Percentiles rank a stretch among this genome's conserved stretches.
Evolutionary conservation across 139 green algal genomes (phyloP).

Genomic region (Diplosphaera chodatii): DNA sequence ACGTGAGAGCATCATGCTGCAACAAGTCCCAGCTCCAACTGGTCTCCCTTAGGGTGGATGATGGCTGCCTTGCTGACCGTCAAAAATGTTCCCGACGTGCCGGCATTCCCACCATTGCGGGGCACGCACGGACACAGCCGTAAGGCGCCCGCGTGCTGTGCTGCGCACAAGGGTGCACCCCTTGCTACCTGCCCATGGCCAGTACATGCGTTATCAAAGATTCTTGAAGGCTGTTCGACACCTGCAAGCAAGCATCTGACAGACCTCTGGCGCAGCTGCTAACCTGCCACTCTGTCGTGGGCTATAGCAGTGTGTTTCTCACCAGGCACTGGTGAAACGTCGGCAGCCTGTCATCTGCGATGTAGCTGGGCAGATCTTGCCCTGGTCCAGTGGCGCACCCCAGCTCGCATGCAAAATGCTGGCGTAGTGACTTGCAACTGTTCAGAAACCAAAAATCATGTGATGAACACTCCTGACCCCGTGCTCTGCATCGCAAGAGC

Average conservation of each 20-base stretch:
- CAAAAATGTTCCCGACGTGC: too few species aligned
- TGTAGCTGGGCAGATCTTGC: slow-evolving; percentile 33
- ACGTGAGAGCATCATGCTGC: too few species aligned
- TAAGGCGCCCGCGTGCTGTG: slow-evolving; percentile 14
- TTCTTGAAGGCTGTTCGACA: too few species aligned
- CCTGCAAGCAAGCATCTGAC: too few species aligned
- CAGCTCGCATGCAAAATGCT: slow-evolving; percentile 34
- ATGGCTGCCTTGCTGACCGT: too few species aligned
- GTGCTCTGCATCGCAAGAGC: neutral
- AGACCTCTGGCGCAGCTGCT: too few species aligned
- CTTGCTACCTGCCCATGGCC: slow-evolving; percentile 14
- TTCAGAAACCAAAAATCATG: slow-evolving; percentile 42
- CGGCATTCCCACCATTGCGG: neutral
- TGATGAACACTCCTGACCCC: slow-evolving; percentile 18
- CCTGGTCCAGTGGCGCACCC: slow-evolving; percentile 36
- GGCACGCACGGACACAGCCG: slow-evolving; percentile 34
- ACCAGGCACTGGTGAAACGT: slow-evolving; percentile 20
- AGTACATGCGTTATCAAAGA: too few species aligned
- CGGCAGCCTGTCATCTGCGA: slow-evolving; percentile 13
- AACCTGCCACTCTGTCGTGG: too few species aligned
- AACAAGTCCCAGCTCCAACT: too few species aligned
- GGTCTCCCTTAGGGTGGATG: too few species aligned
- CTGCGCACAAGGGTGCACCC: slow-evolving; percentile 19
- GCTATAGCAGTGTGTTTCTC: too few species aligned
- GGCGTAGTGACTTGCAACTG: slow-evolving; percentile 23